A percentile compares a stretch with the other conserved stretches of the same genome.
Conservation (phyloP, 352 stramenopile species). For the Globisporangium alternatum region DNA sequence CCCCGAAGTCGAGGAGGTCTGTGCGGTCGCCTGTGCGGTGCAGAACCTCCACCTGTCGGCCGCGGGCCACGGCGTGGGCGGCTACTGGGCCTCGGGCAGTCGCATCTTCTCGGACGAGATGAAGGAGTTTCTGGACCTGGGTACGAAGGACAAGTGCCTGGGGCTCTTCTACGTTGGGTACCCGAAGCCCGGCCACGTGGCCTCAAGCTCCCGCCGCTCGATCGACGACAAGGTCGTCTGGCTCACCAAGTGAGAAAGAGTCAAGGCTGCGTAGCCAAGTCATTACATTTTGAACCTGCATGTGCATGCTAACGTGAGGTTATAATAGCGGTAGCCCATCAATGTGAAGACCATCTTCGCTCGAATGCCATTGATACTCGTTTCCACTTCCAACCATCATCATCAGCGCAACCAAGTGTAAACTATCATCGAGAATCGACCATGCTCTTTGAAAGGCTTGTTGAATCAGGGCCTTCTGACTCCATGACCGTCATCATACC, state of each 20-base stretch:
- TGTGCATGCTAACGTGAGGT: no score
- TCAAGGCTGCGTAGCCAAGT: neutral
- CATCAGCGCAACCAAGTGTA: no score
- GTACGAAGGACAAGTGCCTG: slow-evolving; percentile 70
- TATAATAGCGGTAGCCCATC: no score
- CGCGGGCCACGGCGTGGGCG: slow-evolving; percentile 55
- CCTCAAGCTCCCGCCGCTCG: slow-evolving; percentile 46
- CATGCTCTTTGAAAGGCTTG: no score
- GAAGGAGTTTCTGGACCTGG: slow-evolving; percentile 73
- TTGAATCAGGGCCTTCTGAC: no score
- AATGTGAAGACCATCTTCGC: no score
- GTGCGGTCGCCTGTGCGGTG: slow-evolving; percentile 70
- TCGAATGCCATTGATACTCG: no score
- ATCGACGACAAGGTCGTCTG: slow-evolving; percentile 76
- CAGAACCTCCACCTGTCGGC: slow-evolving; percentile 84
- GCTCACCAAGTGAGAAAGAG: slow-evolving; percentile 22
- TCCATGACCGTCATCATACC: no score
- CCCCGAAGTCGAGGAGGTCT: slow-evolving; percentile 80
- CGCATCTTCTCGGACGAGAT: slow-evolving; percentile 69
- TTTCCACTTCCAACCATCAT: no score
- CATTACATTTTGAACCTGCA: neutral
- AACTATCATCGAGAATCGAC: no score
- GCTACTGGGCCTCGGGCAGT: slow-evolving; percentile 79
- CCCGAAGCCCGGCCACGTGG: slow-evolving; percentile 44
- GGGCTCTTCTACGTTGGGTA: slow-evolving; percentile 83